Percentiles rank a stretch among this genome's conserved stretches.
Conservation (phyloP, 2,329 filamentous ascomycete genomes). For the Arachnopeziza araneosa region DNA sequence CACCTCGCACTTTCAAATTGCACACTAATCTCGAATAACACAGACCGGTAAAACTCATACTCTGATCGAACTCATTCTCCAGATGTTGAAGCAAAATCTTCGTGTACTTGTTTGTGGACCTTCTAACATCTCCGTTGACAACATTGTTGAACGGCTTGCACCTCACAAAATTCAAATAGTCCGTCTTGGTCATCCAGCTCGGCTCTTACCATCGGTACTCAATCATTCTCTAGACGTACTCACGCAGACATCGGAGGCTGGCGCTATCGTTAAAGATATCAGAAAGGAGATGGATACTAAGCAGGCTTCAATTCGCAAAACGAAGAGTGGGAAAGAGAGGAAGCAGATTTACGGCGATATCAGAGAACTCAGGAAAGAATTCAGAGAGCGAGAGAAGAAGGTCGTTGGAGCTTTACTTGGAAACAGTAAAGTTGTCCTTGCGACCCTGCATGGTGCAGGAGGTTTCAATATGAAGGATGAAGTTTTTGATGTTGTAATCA, state of each 20-base stretch:
- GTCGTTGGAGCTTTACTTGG: conserved; percentile 73
- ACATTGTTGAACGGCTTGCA: conserved; percentile 88
- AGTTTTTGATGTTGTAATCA: conserved; percentile 86
- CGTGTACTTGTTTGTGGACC: conserved; percentile 91
- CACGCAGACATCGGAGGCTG: conserved; percentile 85
- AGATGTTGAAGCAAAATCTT: conserved; percentile 67
- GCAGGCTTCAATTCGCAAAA: conserved; percentile 83
- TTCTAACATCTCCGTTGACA: conserved; percentile 96
- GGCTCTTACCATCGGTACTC: conserved; percentile 80
- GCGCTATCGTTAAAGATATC: conserved; percentile 82
- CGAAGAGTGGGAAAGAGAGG: conserved; percentile 71
- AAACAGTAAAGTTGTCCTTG: conserved; percentile 80
- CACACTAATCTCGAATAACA: neutral
- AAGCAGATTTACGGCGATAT: conserved; percentile 79
- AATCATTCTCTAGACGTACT: conserved; percentile 88
- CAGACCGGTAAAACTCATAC: conserved; percentile 95
- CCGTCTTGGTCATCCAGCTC: conserved; percentile 85
- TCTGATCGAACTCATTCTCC: conserved; percentile 89
- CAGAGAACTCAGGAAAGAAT: conserved; percentile 82
- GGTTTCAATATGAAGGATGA: conserved; percentile 75
- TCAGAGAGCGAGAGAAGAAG: conserved; percentile 72
- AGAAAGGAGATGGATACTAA: conserved; percentile 90
- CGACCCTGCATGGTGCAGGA: conserved; percentile 88
- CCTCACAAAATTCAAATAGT: conserved; percentile 82
- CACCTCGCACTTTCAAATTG: neutral